Evolutionary conservation across 768 basidiomycete genomes (phyloP).

Genomic region (Mycena capillaripes): DNA sequence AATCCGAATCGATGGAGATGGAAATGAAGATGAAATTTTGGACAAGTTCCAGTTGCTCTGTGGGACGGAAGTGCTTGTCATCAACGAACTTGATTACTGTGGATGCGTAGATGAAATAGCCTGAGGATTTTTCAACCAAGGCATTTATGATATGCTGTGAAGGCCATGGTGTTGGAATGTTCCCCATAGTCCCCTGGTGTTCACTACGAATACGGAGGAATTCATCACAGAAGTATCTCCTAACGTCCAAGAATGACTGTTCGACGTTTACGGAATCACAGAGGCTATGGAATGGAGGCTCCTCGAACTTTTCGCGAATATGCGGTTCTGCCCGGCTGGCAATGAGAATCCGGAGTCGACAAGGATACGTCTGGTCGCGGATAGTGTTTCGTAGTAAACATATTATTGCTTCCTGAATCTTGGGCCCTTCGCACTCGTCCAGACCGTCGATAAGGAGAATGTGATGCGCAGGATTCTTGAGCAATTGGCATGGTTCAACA

Average conservation of each 20-base stretch:
- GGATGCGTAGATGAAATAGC: constrained; percentile 16
- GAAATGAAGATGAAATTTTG: too few species aligned
- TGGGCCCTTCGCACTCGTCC: background rate
- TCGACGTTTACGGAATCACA: background rate
- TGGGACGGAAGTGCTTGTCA: background rate
- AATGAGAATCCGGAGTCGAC: background rate
- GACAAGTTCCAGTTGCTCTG: background rate
- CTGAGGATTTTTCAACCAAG: constrained; percentile 1
- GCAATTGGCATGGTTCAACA: background rate
- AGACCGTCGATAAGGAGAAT: background rate
- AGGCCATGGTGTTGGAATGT: background rate
- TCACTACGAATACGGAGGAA: background rate
- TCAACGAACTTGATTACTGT: background rate
- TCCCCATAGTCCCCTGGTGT: background rate
- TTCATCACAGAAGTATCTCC: background rate
- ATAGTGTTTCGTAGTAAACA: background rate
- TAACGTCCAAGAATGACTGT: background rate
- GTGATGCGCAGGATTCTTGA: background rate
- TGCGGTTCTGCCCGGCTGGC: background rate
- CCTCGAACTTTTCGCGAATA: background rate
- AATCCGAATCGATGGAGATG: background rate
- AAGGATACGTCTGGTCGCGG: background rate
- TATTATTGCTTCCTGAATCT: background rate
- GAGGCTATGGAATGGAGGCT: background rate
- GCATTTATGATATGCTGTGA: background rate